A percentile compares a stretch with the other conserved stretches of the same genome.
phyloP scores from a whole-genome alignment of 768 basidiomycete species.

The Coprinopsis strossmayeri region DNA sequence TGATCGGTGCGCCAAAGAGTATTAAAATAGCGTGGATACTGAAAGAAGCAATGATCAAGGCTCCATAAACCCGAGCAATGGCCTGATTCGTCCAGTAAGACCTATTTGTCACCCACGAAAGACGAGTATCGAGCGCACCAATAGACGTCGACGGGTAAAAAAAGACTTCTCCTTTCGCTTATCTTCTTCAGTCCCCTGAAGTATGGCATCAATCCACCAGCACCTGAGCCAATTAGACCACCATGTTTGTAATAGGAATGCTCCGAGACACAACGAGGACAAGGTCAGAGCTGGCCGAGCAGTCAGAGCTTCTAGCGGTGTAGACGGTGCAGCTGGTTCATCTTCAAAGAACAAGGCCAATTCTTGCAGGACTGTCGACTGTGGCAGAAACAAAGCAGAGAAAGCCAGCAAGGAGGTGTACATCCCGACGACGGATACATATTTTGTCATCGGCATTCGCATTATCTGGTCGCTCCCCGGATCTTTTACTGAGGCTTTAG shows the following conservation, averaged over 20 bases:
- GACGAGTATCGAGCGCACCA: constrained; percentile 24
- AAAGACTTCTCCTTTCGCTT: constrained; percentile 34
- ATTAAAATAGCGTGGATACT: constrained; percentile 45
- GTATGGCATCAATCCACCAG: constrained; percentile 44
- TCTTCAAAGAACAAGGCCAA: constrained; percentile 26
- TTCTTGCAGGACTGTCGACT: constrained; percentile 39
- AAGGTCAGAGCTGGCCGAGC: constrained; percentile 51
- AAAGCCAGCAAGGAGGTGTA: constrained; percentile 62
- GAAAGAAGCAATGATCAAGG: constrained; percentile 45
- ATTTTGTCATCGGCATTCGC: constrained; percentile 40
- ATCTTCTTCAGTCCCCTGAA: constrained; percentile 36
- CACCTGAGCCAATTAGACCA: constrained; percentile 64
- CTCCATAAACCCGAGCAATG: constrained; percentile 40
- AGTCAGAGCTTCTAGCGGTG: constrained; percentile 65
- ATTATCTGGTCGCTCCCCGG: neutral
- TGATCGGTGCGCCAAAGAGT: constrained; percentile 71
- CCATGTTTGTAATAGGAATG: constrained; percentile 52
- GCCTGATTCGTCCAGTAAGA: constrained; percentile 30
- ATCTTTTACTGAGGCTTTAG: neutral
- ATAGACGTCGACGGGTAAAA: constrained; percentile 29
- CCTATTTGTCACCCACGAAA: constrained; percentile 4
- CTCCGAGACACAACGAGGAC: constrained; percentile 49
- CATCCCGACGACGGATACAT: constrained; percentile 62
- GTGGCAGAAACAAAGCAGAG: constrained; percentile 66
- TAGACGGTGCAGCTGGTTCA: constrained; percentile 38